Conservation (phyloP, 768 basidiomycete genomes). For the Lactarius indigo region DNA sequence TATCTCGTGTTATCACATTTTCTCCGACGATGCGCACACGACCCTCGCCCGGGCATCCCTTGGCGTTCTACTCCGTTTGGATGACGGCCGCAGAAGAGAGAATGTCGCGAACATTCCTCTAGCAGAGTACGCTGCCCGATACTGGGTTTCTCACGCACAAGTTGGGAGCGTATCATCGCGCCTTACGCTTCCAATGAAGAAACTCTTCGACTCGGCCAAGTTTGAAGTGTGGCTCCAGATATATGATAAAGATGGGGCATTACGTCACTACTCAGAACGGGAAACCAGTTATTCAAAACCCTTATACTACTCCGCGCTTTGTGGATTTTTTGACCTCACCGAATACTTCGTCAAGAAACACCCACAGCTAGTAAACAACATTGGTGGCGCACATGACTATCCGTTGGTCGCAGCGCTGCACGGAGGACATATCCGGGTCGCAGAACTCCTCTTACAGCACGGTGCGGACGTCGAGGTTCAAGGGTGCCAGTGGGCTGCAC, state of each 20-base stretch:
- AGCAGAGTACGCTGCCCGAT: neutral
- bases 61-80: neutral
- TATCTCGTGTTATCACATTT: neutral
- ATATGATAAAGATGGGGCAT: neutral
- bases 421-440: neutral
- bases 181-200: neutral
- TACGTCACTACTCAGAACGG: no score
- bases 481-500: neutral
- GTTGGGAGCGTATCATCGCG: neutral
- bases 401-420: neutral
- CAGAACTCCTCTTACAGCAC: neutral
- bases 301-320: neutral
- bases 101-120: neutral
- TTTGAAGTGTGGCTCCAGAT: neutral
- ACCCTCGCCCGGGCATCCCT: neutral
- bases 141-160: neutral
- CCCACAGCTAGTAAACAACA: neutral
- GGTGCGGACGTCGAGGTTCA: neutral
- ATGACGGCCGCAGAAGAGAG: fast-evolving
- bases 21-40: neutral
- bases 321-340: neutral
- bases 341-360: neutral
- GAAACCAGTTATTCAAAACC: neutral
- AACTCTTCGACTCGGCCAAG: neutral
- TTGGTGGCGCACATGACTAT: neutral